A percentile compares a stretch with the other conserved stretches of the same genome.
Evolutionary conservation across 345 rosid species (phyloP).

Genomic region (Cardamine occulta): DNA sequence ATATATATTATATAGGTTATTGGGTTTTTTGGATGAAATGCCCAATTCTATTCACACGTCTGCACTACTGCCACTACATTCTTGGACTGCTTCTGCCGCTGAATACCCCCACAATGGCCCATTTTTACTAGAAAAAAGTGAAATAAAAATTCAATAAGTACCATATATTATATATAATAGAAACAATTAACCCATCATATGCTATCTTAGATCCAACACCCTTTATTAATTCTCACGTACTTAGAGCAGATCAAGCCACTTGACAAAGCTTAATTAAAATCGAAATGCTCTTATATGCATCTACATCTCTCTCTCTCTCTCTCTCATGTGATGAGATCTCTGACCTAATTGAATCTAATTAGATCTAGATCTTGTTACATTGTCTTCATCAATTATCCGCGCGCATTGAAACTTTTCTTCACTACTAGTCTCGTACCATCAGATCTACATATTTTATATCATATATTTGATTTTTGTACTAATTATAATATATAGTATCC

Average conservation of each 20-base stretch:
- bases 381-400: constrained; percentile 1
- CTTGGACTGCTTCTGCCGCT: constrained; percentile 32
- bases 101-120: constrained; percentile 21
- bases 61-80: constrained; percentile 29
- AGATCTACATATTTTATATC: neutral
- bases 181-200: constrained; percentile 15
- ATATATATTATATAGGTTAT: neutral
- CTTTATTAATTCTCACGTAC: constrained; percentile 3
- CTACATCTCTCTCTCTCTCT: neutral
- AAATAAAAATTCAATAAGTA: neutral
- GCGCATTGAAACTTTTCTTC: neutral
- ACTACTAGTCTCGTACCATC: constrained; percentile 3
- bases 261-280: neutral
- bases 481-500: neutral
- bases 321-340: constrained; percentile 34
- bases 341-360: constrained; percentile 27
- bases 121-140: neutral
- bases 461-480: neutral
- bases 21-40: neutral
- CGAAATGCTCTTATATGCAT: neutral
- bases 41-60: constrained; percentile 12
- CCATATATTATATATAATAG: neutral
- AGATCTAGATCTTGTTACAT: constrained; percentile 34
- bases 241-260: constrained; percentile 26
- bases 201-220: constrained; percentile 14